A percentile compares a stretch with the other conserved stretches of the same genome.
Evolutionary conservation across 1,139 yeast species (phyloP).

Genomic region (Protomyces arabidopsidicola): DNA sequence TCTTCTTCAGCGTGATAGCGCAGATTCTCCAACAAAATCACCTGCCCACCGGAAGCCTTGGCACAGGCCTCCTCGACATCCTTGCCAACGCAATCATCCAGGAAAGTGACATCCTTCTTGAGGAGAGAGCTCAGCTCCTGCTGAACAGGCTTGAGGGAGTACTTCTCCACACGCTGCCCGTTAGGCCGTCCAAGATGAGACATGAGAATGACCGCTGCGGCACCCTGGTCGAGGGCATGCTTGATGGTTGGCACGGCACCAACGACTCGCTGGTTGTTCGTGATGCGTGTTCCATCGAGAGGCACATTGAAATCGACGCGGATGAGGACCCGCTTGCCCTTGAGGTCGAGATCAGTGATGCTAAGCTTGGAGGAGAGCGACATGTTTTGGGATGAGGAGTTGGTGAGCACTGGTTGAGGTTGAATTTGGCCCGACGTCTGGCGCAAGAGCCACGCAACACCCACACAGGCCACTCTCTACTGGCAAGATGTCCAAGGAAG

Average conservation of each 20-base stretch:
- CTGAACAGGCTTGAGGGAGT: slow-evolving; percentile 88
- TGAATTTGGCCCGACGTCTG: background rate
- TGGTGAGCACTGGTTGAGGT: background rate
- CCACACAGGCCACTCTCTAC: background rate
- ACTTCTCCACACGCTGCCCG: slow-evolving; percentile 76
- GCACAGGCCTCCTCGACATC: slow-evolving; percentile 76
- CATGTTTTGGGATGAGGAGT: slow-evolving; percentile 45
- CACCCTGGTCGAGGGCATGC: slow-evolving; percentile 77
- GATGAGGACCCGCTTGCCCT: slow-evolving; percentile 87
- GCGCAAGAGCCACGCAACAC: too few species aligned
- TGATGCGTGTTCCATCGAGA: slow-evolving; percentile 87
- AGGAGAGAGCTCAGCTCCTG: slow-evolving; percentile 73
- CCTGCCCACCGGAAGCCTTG: slow-evolving; percentile 57
- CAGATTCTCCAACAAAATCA: slow-evolving; percentile 82
- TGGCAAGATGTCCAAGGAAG: slow-evolving; percentile 35
- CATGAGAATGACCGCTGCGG: slow-evolving; percentile 84
- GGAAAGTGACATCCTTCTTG: slow-evolving; percentile 65
- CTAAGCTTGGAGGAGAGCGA: slow-evolving; percentile 88
- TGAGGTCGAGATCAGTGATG: slow-evolving; percentile 78
- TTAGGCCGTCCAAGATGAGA: slow-evolving; percentile 98
- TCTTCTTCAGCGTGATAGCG: slow-evolving; percentile 97
- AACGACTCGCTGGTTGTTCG: slow-evolving; percentile 97
- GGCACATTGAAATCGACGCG: slow-evolving; percentile 89
- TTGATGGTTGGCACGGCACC: slow-evolving; percentile 96
- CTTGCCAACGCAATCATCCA: slow-evolving; percentile 80